A percentile compares a stretch with the other conserved stretches of the same genome.
Conservation (phyloP, 2,329 filamentous ascomycete species). For the Coniochaeta sp. region DNA sequence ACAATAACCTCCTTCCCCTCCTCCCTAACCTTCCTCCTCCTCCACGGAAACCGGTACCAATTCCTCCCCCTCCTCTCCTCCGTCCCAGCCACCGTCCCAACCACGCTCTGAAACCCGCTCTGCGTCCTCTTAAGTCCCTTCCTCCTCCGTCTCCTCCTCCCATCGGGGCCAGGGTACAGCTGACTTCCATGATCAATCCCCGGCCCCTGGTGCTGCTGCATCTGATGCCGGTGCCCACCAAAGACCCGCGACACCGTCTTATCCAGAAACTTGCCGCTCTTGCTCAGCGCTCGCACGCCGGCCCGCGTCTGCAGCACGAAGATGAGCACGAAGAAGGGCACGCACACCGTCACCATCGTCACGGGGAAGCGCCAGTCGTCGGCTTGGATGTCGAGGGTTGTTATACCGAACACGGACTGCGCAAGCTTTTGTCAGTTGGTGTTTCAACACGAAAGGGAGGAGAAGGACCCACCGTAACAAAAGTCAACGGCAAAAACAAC, state of each 20-base stretch:
- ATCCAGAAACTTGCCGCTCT: slow-evolving; percentile 7
- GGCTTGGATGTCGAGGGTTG: slow-evolving; percentile 32
- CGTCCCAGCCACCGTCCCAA: not conserved
- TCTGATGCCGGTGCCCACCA: slow-evolving; percentile 6
- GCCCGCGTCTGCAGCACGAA: slow-evolving; percentile 36
- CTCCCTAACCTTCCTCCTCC: not conserved
- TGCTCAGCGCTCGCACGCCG: slow-evolving; percentile 19
- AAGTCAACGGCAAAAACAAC: slow-evolving; percentile 54
- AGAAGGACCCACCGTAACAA: slow-evolving; percentile 40
- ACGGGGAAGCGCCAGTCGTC: slow-evolving; percentile 38
- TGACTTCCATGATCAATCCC: not conserved
- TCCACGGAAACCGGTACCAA: not conserved
- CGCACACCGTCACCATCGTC: slow-evolving; percentile 59
- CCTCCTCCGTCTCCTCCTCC: not conserved
- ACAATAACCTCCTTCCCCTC: not conserved
- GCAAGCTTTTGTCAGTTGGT: not conserved
- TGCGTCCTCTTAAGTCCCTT: not conserved
- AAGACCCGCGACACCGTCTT: slow-evolving; percentile 4
- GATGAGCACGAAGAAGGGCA: slow-evolving; percentile 41
- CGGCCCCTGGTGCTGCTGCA: slow-evolving; percentile 3
- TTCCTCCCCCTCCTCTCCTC: not conserved
- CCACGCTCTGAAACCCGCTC: not conserved
- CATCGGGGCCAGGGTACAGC: not conserved
- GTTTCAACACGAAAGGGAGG: not conserved
- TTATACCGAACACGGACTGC: slow-evolving; percentile 48